Conservation (phyloP, 2,329 filamentous ascomycete genomes). For the Claviceps monticola region DNA sequence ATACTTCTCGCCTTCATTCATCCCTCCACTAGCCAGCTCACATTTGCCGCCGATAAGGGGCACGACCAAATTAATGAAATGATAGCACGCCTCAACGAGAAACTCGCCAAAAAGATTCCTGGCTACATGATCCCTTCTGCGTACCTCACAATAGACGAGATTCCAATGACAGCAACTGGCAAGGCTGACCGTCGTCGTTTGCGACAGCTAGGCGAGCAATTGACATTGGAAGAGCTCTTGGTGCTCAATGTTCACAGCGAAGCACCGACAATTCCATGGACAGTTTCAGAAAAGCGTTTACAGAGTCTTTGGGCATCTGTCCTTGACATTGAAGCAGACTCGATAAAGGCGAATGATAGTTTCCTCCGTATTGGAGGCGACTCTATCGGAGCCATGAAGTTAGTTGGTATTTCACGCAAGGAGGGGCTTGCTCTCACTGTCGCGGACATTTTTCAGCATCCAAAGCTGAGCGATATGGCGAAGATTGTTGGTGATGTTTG, state of each 20-base stretch:
- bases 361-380: slow-evolving; percentile 20
- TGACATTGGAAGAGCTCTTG: not conserved
- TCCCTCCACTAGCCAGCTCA: not conserved
- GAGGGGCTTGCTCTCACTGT: slow-evolving; percentile 10
- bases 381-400: slow-evolving; percentile 14
- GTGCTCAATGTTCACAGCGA: not conserved
- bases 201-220: not conserved
- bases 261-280: not conserved
- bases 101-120: slow-evolving; percentile 8
- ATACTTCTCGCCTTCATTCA: slow-evolving; percentile 2
- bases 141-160: slow-evolving; percentile 7
- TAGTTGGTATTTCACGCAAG: slow-evolving; percentile 1
- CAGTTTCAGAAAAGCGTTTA: slow-evolving; percentile 1
- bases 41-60: not conserved
- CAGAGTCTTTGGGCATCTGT: slow-evolving; percentile 9
- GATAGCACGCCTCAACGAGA: not conserved
- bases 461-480: slow-evolving; percentile 1
- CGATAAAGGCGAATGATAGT: slow-evolving; percentile 7
- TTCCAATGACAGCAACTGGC: slow-evolving; percentile 6
- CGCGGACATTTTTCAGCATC: slow-evolving; percentile 3
- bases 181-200: slow-evolving; percentile 9
- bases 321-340: slow-evolving; percentile 3
- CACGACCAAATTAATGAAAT: not conserved
- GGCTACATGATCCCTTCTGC: slow-evolving; percentile 10
- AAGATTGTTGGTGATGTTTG: not conserved